A percentile compares a stretch with the other conserved stretches of the same genome.
These are phyloP conservation scores for Diaporthe citriasiana DNA, from an alignment of 2,329 filamentous ascomycete genomes.

Conservation along the genomic window DNA sequence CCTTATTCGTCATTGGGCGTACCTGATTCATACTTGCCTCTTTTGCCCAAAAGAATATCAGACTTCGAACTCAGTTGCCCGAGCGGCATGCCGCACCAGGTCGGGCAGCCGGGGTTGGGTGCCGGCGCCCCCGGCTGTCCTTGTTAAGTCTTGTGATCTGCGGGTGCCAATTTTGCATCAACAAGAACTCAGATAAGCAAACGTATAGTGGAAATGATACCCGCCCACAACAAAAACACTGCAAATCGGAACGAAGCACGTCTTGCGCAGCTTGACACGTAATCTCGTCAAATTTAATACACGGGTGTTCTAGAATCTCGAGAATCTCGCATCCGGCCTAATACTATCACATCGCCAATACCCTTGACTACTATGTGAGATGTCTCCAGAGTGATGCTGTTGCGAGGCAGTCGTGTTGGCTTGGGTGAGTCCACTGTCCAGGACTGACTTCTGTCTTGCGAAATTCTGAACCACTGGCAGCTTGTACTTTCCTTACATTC, in stretches of 20 bases:
- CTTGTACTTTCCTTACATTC: not conserved
- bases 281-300: not conserved
- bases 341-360: not conserved
- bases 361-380: too few species aligned
- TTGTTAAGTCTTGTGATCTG: not conserved
- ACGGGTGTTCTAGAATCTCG: not conserved
- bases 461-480: not conserved
- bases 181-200: conserved; percentile 7
- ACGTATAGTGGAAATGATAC: not conserved
- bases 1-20: not conserved
- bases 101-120: not conserved
- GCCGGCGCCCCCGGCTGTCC: not conserved
- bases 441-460: not conserved
- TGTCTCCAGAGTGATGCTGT: not conserved
- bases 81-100: not conserved
- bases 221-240: not conserved
- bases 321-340: too few species aligned
- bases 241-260: not conserved
- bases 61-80: not conserved
- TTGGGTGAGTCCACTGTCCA: not conserved
- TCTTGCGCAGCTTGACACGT: not conserved
- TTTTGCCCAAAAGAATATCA: not conserved
- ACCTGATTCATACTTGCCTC: not conserved
- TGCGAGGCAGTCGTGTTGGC: not conserved
- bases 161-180: conserved; percentile 23